Evolutionary conservation across 768 basidiomycete species (phyloP).

Genomic region (Leucosporidium scottii): DNA sequence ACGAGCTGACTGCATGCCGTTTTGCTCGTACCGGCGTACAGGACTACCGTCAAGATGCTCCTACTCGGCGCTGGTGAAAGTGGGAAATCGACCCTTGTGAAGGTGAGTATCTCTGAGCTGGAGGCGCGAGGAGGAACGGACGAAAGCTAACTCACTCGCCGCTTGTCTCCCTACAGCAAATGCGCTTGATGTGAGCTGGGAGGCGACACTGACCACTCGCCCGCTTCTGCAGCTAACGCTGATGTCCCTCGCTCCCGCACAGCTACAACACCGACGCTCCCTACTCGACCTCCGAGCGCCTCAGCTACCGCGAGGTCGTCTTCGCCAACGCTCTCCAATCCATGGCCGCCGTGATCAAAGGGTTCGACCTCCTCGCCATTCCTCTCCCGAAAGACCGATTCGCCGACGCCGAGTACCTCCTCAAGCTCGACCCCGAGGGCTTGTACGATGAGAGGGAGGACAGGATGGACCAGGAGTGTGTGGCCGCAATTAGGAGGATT

Average conservation of each 20-base stretch:
- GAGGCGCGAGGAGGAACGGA: neutral
- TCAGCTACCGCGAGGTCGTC: constrained; percentile 89
- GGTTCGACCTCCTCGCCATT: constrained; percentile 2
- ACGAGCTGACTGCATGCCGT: too few relatives aligned
- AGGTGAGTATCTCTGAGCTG: neutral
- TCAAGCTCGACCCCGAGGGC: constrained; percentile 4
- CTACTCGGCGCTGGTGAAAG: constrained; percentile 92
- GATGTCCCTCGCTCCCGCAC: neutral
- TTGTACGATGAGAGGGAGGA: neutral
- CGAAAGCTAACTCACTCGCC: neutral
- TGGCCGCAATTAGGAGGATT: constrained; percentile 8
- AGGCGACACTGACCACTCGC: too few relatives aligned
- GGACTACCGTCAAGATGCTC: constrained; percentile 56
- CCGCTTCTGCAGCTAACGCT: neutral
- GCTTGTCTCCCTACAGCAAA: constrained; percentile 63
- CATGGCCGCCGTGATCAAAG: constrained; percentile 55
- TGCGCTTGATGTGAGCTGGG: constrained; percentile 93
- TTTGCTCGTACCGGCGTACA: neutral
- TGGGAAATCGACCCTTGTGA: constrained; percentile 87
- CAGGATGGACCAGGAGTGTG: neutral
- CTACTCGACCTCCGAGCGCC: constrained; percentile 75
- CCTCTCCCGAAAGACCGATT: neutral
- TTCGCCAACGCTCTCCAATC: constrained; percentile 84
- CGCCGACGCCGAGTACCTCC: constrained; percentile 1
- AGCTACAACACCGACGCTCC: constrained; percentile 15